Conservation (phyloP, 176 grass and related monocot species). For the Tillandsia fasciculata region DNA sequence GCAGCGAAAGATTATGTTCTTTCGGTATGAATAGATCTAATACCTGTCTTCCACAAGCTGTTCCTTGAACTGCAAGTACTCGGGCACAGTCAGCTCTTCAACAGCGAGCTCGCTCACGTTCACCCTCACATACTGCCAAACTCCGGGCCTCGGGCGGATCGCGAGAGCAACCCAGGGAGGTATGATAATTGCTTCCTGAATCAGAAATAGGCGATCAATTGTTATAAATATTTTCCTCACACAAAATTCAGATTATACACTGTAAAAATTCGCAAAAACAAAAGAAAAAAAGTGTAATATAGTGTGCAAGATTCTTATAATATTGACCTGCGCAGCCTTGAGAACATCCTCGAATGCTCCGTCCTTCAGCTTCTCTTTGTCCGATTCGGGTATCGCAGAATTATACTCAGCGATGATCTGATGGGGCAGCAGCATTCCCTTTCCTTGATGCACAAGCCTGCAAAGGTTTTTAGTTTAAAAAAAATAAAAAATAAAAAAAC, state of each 20-base stretch:
- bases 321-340: conserved; percentile 58
- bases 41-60: conserved; percentile 80
- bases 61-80: conserved; percentile 99
- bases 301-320: neutral
- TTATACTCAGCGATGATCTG: conserved; percentile 88
- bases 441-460: conserved; percentile 78
- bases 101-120: conserved; percentile 77
- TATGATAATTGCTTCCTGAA: conserved; percentile 84
- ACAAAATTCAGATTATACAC: too few species aligned
- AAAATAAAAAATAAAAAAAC: too few species aligned
- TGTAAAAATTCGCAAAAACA: too few species aligned
- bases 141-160: conserved; percentile 85
- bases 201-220: neutral
- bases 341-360: conserved; percentile 90
- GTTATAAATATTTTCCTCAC: neutral
- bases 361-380: conserved; percentile 88
- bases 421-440: conserved; percentile 90
- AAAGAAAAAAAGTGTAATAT: too few species aligned
- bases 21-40: neutral
- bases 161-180: conserved; percentile 84
- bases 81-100: conserved; percentile 82
- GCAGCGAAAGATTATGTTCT: neutral
- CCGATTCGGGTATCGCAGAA: conserved; percentile 53
- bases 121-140: conserved; percentile 85
- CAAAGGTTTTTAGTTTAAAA: neutral